Base-by-base conservation (phyloP, 163 green algal species). In the Scenedesmus sp. region DNA sequence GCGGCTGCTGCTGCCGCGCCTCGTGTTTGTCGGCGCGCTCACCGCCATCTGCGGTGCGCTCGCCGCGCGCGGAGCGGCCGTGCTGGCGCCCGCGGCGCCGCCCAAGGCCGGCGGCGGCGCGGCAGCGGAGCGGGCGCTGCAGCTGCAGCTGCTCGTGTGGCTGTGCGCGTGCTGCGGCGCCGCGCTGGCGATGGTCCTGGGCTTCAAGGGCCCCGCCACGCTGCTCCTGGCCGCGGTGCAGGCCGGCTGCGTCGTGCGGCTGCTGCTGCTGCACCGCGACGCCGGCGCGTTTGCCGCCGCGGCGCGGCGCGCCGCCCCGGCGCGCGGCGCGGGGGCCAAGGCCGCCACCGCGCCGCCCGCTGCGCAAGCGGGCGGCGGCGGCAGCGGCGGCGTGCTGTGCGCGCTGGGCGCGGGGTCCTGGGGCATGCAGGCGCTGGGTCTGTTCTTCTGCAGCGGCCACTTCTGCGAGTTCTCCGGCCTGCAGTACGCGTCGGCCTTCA, bases 391-490 rank as follows among this genome's bases (percentile, higher is more conserved):
- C 31, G 1, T 60, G 64, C 58, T 54, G 17, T 50, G 42, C 50
- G 28, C 63, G 24, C 24, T 45, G 20, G 53, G 53, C 13, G 18
- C 22, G 26, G 71, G 47, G 15, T 13, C 45, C 14, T 82, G 72
- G 81, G 60, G 63, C 2, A 39, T 89, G 56, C 60, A 84, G 51
- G 75, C 77, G 24, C 28, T 64, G 4, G 75, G 87, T 34, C 78
- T 90, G 15, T 96, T 95, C 71, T 93, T 91, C 70, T 83, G 82
- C 26, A 93, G 78, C 26, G 85, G 84, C 20, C 91, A 96, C 80
- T 91, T 89, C 29, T 96, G 89, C 70, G 84, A 93, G 67, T 95
- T 95, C 54, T 88, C 85, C 5, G 88, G 88, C 17, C 76, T 96
- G 50, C 88, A 96, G 74, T 96, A 92, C 80, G 83, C 84, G 1